Base-by-base conservation (phyloP, 345 rosid species). In the Sonneratia caseolaris region DNA sequence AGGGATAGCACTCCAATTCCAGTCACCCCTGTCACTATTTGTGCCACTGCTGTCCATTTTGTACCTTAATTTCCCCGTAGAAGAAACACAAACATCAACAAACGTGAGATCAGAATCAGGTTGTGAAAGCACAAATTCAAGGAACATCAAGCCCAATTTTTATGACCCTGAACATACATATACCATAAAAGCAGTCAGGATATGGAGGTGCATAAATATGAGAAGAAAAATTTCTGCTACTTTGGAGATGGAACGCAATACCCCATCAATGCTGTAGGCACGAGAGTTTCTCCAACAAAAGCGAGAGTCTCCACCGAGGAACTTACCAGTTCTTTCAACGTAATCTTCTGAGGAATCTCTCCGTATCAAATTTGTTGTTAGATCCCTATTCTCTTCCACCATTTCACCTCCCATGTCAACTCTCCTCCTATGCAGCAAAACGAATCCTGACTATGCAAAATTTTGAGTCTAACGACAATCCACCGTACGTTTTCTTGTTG, bases 1-100 rank as follows among this genome's bases (percentile, higher is more conserved):
- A 91, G 84, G 0, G 97, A 91, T 53, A 89, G 74, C 37, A 91
- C 93, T 71, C 95, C 97, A 16, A 92, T 87, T 55, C 95, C 95
- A 21, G 88, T 85, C 74, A 91, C 93, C 67, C 90, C 93, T 6
- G 95, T 84, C 72, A 91, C 87, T 32, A 87, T 78, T 73, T 87
- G 91, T 4, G 93, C 84, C 69, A 77, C 69, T 1, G 91, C 93
- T 19, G 87, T 85, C 79, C 75, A 72, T 66, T 48, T 56, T 42
- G 70, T 73, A 47, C 75, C 75, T 73, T 73, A 53, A 53, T 19
- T 5, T 19, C 59, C 59, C 59, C 22, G 11, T 6, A 53, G 15
- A 53, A 53, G 7, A 12, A 18, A 53, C 59, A 53, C 59, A 53
- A 18, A 4, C 18, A 48, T 48, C 18, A 48, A 13, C 53, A 11